Evolutionary conservation across 805 yeast species (phyloP), one percentile per base, ranked within the genome.

Genomic region (Diddensiella santjacobensis): DNA sequence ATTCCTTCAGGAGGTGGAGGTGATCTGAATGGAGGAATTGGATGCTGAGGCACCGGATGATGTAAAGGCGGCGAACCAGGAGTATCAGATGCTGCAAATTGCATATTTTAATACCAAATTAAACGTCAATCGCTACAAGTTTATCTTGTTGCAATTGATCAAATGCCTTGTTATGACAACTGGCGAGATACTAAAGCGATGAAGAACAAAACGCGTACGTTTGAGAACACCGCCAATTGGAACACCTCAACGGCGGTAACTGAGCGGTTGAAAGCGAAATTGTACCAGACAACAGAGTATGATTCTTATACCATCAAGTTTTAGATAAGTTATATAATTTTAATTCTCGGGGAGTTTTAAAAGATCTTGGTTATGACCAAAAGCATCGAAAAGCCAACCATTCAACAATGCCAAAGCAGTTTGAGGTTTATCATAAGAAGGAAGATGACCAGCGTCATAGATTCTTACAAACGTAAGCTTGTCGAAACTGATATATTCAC

Each of bases 401-500:
- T 87, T 84, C 53, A 89, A 77, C 87, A 90, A 81, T 47, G 78
- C 87, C 55, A 84, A 72, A 2, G 95, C 71, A 60, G 74, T 74
- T 56, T 75, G 79, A 17, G 96, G 95, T 70, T 84, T 88, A 68
- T 89, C 57, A 24, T 72, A 82, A 18, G 96, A 95, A 55, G 87
- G 95, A 95, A 88, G 87, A 69, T 88, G 96, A 23, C 96, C 96
- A 41, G 91, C 96, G 57, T 82, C 87, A 58, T 70, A 85, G 42
- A 88, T 74, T 66, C 95, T 79, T 61, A 87, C 73, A 69, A 84
- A 88, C 1, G 95, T 83, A 63, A 87, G 82, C 45, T 81, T 73
- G 40, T 81, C 81, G 56, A 73, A 76, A 61, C 78, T 83, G 70
- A 87, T 87, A 24, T 81, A 81, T 59, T 84, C 80, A 51, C 96